Conservation (phyloP, 225 moss, liverwort and hornwort species). For the Pleurozium schreberi region DNA sequence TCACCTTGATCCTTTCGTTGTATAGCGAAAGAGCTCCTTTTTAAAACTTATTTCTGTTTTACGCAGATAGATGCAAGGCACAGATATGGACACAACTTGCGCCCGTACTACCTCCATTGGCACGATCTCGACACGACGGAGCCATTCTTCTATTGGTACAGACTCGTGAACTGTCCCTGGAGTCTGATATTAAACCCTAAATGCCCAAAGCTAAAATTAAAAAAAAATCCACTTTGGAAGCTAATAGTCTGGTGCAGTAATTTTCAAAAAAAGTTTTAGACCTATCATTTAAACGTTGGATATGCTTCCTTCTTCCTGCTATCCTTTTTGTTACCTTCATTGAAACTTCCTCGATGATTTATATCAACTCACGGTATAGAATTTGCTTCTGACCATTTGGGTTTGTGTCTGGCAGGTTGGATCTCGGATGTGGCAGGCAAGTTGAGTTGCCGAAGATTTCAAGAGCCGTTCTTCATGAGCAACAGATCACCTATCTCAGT, state of each 20-base stretch:
- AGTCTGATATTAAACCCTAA: background rate
- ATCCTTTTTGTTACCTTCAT: background rate
- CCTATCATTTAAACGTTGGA: background rate
- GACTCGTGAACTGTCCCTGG: background rate
- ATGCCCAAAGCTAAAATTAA: background rate
- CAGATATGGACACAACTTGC: conserved; percentile 89
- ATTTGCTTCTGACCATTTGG: no score
- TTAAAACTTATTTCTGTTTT: background rate
- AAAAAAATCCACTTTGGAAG: background rate
- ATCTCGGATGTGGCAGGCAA: conserved; percentile 66
- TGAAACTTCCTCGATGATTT: background rate
- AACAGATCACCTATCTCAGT: conserved; percentile 72
- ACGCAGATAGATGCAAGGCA: conserved; percentile 82
- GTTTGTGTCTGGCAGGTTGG: conserved; percentile 54
- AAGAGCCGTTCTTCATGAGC: conserved; percentile 48
- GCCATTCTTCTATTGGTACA: conserved; percentile 91
- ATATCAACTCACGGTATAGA: background rate
- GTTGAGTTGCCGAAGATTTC: conserved; percentile 41
- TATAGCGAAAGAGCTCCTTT: background rate
- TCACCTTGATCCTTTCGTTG: background rate
- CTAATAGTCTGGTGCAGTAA: background rate
- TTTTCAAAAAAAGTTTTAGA: background rate
- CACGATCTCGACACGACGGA: conserved; percentile 40
- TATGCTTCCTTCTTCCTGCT: background rate
- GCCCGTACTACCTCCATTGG: conserved; percentile 66